Evolutionary conservation across 805 yeast species (phyloP).

Genomic region (Limtongozyma cylindracea): DNA sequence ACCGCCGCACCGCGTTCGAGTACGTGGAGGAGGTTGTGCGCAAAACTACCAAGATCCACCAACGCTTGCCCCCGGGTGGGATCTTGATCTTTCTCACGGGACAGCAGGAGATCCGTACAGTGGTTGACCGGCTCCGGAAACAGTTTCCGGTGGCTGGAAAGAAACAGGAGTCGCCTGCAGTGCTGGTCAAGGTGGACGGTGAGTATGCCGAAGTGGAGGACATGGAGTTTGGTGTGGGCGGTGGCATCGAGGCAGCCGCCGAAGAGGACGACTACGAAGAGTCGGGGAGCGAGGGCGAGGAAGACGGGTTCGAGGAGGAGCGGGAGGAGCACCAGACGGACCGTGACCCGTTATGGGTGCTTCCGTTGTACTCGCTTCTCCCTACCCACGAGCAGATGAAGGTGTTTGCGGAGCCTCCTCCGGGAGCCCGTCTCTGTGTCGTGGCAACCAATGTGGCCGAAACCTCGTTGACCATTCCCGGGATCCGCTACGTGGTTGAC

Average conservation of each 20-base stretch:
- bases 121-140: conserved; percentile 42
- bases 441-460: conserved; percentile 97
- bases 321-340: conserved; percentile 47
- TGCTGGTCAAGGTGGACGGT: conserved; percentile 4
- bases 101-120: conserved; percentile 64
- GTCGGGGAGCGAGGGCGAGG: conserved; percentile 20
- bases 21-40: conserved; percentile 71
- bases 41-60: conserved; percentile 74
- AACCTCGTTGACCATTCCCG: conserved; percentile 90
- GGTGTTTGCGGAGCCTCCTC: conserved; percentile 70
- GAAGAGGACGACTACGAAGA: conserved; percentile 47
- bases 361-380: conserved; percentile 76
- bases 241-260: too few relatives aligned
- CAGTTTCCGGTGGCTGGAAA: conserved; percentile 31
- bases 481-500: conserved; percentile 83
- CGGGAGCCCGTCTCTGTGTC: conserved; percentile 67
- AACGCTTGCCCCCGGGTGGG: conserved; percentile 76
- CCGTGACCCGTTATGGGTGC: conserved; percentile 62
- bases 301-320: conserved; percentile 49
- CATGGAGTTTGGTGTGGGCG: too few relatives aligned
- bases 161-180: conserved; percentile 5
- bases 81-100: conserved; percentile 84
- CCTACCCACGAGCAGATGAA: conserved; percentile 94
- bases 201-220: conserved; percentile 1
- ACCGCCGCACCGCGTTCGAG: conserved; percentile 48